Base-by-base conservation (phyloP, 768 basidiomycete species). In the Termitomyces eurrhizus region DNA sequence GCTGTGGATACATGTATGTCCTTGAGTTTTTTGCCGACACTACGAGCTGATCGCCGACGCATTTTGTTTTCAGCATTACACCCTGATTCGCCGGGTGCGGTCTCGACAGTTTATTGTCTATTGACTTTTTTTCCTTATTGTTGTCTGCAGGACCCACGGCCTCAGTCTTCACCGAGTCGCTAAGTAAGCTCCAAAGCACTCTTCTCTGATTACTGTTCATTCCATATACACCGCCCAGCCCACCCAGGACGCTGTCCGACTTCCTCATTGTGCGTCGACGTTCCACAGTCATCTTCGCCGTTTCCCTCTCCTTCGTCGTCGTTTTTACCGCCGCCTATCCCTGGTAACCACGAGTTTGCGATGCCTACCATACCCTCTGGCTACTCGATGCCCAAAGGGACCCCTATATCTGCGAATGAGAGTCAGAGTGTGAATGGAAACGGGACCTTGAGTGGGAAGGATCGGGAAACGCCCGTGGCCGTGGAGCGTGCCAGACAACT, bases 341-440 rank as follows among this genome's bases (percentile, higher is more conserved):
- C 85, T 1, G 81, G 82, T 3, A 77, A 82, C 35, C 87, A 89
- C 76, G 88, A 90, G 67, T 89, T 87, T 67, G 87, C 86, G 13
- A 66, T 81, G 44, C 79, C 78, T 61, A 77, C 78, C 0, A 72
- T 78, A 4, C 74, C 77, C 6, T 58, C 69, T 56, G 70, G 72
- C 61, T 68, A 59, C 24, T 56, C 57, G 26, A 44, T 55, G 4
- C 24, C 60, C 50, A 44, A 57, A 14, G 59, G 62, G 62, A 32
- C 52, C 14, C 37, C 59, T 29, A 59, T 54, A 42, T 58, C 65
- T 18, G 64, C 7, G 5, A 35, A 35, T 35, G 35, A 35, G 35
- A 35, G 53, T 55, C 56, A 56, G 29, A 55, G 16, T 48, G 35
- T 35, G 24, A 39, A 26, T 50, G 37, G 21, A 24, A 46, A 60